Conservation (phyloP, 441 rosid species). For the Arabidopsis lyrata region DNA sequence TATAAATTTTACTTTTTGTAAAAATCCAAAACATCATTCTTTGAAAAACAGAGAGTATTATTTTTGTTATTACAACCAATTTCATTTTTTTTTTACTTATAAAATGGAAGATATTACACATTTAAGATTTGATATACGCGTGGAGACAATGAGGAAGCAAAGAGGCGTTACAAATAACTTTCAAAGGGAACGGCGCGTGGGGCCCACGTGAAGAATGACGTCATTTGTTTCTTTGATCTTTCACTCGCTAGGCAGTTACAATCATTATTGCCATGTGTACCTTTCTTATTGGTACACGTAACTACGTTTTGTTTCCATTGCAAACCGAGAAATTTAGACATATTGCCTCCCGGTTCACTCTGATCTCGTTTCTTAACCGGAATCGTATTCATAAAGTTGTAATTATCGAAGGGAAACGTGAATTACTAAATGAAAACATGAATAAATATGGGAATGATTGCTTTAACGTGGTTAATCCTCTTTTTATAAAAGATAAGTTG, state of each 20-base stretch:
- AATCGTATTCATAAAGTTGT: conserved; percentile 8
- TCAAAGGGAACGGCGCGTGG: conserved; percentile 60
- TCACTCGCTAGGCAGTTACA: conserved; percentile 53
- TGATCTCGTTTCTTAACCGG: conserved; percentile 30
- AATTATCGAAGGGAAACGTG: conserved; percentile 3
- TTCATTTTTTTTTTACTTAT: not conserved
- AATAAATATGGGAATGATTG: conserved; percentile 15
- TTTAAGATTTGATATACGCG: not conserved
- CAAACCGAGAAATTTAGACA: conserved; percentile 3
- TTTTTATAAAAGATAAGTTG: conserved; percentile 43
- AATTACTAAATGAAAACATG: conserved; percentile 11
- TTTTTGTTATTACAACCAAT: not conserved
- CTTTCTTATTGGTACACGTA: not conserved
- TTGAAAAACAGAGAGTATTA: too few relatives aligned
- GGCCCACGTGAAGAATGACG: conserved; percentile 49
- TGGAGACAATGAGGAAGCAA: conserved; percentile 19
- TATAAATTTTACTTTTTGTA: too few relatives aligned
- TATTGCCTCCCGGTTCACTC: conserved; percentile 39
- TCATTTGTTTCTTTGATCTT: conserved; percentile 42
- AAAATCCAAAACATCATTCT: too few relatives aligned
- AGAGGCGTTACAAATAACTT: conserved; percentile 52
- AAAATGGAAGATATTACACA: not conserved
- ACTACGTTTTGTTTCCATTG: not conserved
- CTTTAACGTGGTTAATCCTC: conserved; percentile 38
- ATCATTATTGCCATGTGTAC: conserved; percentile 49